Base-by-base conservation (phyloP, 1,139 yeast genomes). In the Spencermartinsiella ligniputridi region DNA sequence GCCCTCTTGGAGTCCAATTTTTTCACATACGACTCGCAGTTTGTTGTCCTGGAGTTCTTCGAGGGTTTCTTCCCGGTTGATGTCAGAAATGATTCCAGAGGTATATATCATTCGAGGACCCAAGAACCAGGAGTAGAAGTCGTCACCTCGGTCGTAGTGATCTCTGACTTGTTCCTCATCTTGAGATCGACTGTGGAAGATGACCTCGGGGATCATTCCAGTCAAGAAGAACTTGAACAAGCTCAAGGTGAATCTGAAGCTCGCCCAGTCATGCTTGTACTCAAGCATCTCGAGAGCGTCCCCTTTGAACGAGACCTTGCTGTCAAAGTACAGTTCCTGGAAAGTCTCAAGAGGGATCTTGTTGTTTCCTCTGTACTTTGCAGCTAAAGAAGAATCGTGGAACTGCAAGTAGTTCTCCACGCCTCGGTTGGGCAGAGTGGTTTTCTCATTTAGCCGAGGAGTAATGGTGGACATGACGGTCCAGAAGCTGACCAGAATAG, bases 101-200 rank as follows among this genome's bases (percentile, higher is more conserved):
- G 96, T 89, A 70, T 88, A 89, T 64, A 88, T 76, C 96, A 88
- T 88, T 68, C 96, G 81, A 54, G 95, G 95, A 47, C 96, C 97
- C 58, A 88, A 74, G 72, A 88, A 88, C 94, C 95, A 88, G 46
- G 89, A 72, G 78, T 88, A 89, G 68, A 89, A 88, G 69, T 89
- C 96, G 64, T 88, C 96, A 68, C 97, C 96, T 58, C 97, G 85
- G 72, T 89, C 97, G 68, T 88, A 88, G 70, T 89, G 96, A 61
- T 84, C 96, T 68, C 96, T 81, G 47, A 88, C 96, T 70, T 88
- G 97, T 69, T 88, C 97, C 71, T 89, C 96, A 64, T 89, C 96
- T 71, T 88, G 96, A 27, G 95, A 84, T 64, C 88, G 81, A 49
- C 95, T 82, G 72, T 88, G 97, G 79, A 88, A 64, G 58, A 88